phyloP scores from a whole-genome alignment of 1,284 basidiomycete species.

The Golubevia pallescens region DNA sequence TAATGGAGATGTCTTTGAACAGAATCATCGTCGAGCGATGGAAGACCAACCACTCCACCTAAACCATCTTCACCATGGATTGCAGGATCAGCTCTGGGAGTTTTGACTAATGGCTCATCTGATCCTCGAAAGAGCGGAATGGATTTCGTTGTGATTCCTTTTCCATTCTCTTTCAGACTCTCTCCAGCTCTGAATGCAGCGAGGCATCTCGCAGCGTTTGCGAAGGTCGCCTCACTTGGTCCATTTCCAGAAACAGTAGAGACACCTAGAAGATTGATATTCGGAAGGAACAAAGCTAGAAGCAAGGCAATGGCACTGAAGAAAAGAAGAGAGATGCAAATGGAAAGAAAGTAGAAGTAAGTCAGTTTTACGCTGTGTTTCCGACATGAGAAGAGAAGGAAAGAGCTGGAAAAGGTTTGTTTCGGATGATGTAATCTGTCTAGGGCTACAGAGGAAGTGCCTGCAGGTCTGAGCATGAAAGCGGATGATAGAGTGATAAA shows the following conservation, averaged over 20 bases:
- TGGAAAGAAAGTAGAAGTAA: too few species aligned
- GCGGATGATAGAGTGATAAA: too few species aligned
- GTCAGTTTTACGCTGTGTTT: too few species aligned
- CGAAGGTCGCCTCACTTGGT: slow-evolving; percentile 31
- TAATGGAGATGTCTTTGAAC: slow-evolving; percentile 11
- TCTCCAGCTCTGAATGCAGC: slow-evolving; percentile 24
- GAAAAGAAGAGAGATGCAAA: too few species aligned
- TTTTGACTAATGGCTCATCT: slow-evolving; percentile 39
- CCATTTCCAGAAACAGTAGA: slow-evolving; percentile 49
- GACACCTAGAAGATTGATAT: slow-evolving; percentile 37
- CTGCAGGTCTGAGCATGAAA: too few species aligned
- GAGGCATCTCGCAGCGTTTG: slow-evolving; percentile 41
- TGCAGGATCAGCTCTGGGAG: slow-evolving; percentile 26
- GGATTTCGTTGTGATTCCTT: slow-evolving; percentile 2
- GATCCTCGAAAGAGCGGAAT: slow-evolving; percentile 42
- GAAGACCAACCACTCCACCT: slow-evolving; percentile 43
- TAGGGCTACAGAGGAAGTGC: too few species aligned
- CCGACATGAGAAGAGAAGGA: too few species aligned
- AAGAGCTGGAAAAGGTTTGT: too few species aligned
- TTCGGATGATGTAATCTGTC: too few species aligned
- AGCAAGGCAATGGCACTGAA: slow-evolving; percentile 34
- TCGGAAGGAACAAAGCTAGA: slow-evolving; percentile 37
- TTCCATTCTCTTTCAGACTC: neutral
- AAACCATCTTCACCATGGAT: slow-evolving; percentile 52
- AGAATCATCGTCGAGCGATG: neutral